Evolutionary conservation across 148 eudicot genomes (phyloP).

Genomic region (Amaranthus hypochondriacus): DNA sequence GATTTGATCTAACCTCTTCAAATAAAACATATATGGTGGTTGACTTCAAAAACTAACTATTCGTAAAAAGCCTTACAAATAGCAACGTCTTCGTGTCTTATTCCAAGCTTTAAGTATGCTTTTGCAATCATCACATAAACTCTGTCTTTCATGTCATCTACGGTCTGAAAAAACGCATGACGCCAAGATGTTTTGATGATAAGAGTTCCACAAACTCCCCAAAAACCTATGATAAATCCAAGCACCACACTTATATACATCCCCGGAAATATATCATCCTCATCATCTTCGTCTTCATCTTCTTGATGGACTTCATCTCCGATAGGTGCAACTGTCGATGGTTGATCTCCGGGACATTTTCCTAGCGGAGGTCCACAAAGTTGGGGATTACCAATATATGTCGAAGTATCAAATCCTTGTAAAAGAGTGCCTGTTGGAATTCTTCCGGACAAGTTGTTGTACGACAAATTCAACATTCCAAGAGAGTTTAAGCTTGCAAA

Average conservation of each 20-base stretch:
- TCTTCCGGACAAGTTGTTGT: constrained; percentile 8
- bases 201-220: constrained; percentile 14
- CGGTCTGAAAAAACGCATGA: constrained; percentile 13
- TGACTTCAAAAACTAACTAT: too few species aligned
- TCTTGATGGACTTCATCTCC: not conserved
- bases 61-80: too few species aligned
- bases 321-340: not conserved
- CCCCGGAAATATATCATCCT: not conserved
- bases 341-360: not conserved
- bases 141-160: not conserved
- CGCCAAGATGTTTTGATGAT: constrained; percentile 14
- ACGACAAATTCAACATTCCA: not conserved
- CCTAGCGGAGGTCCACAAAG: constrained; percentile 14
- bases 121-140: not conserved
- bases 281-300: not conserved
- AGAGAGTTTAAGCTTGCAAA: not conserved
- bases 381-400: constrained; percentile 11
- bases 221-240: constrained; percentile 11
- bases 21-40: too few species aligned
- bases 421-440: constrained; percentile 6
- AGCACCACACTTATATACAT: constrained; percentile 16
- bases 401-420: constrained; percentile 4
- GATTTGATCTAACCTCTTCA: too few species aligned
- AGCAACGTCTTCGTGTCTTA: not conserved
- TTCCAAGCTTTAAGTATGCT: not conserved